Percentiles rank a stretch among this genome's conserved stretches.
phyloP scores from a whole-genome alignment of 2,329 filamentous ascomycete genomes.

The Metarhizium anisopliae region DNA sequence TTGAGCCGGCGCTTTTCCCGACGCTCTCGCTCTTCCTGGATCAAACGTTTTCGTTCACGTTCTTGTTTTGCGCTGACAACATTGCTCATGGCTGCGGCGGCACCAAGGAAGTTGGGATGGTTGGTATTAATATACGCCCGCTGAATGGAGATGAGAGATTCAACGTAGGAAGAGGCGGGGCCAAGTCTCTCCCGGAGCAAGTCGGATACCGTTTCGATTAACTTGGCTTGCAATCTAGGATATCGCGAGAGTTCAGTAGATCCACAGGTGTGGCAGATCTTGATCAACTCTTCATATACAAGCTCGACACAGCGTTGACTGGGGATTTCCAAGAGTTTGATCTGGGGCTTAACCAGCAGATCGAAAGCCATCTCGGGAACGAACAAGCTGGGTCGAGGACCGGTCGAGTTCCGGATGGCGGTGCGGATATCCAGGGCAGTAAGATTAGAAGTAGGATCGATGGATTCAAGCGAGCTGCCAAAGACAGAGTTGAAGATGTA shows the following conservation, averaged over 20 bases:
- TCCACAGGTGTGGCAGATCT: slow-evolving; percentile 97
- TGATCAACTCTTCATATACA: slow-evolving; percentile 97
- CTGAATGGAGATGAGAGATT: slow-evolving; percentile 94
- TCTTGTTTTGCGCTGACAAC: slow-evolving; percentile 94
- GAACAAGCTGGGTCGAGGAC: slow-evolving; percentile 88
- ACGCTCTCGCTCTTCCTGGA: slow-evolving; percentile 78
- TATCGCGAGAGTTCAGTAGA: slow-evolving; percentile 89
- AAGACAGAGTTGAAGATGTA: slow-evolving; percentile 99
- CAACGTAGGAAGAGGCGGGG: slow-evolving; percentile 82
- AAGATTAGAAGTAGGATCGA: slow-evolving; percentile 92
- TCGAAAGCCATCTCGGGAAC: slow-evolving; percentile 98
- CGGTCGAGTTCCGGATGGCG: slow-evolving; percentile 95
- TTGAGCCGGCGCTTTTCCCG: slow-evolving; percentile 76
- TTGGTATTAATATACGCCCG: slow-evolving; percentile 99
- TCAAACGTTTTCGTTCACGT: slow-evolving; percentile 70
- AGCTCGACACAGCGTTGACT: slow-evolving; percentile 95
- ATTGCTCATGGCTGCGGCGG: slow-evolving; percentile 93
- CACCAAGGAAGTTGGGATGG: slow-evolving; percentile 95
- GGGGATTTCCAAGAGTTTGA: slow-evolving; percentile 90
- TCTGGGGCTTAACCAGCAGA: slow-evolving; percentile 94
- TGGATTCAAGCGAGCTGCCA: slow-evolving; percentile 89
- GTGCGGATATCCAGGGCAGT: slow-evolving; percentile 92
- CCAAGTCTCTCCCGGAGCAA: slow-evolving; percentile 86
- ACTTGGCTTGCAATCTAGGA: slow-evolving; percentile 86
- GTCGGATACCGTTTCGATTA: slow-evolving; percentile 97